Evolutionary conservation across 2,329 filamentous ascomycete species (phyloP).

Genomic region (Huntiella decipiens): DNA sequence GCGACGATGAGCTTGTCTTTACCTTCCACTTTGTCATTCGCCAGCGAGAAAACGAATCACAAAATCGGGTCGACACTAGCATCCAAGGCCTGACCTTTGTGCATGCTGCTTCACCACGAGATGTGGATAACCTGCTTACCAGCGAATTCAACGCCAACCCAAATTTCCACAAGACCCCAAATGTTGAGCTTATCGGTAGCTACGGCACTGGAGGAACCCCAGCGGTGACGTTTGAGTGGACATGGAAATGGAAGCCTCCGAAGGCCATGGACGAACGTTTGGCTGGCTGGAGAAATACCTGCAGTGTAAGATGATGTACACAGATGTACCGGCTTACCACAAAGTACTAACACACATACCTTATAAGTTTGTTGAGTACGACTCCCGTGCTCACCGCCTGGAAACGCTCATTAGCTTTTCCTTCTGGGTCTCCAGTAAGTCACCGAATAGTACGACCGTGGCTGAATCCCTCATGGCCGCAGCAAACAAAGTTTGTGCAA

Average conservation of each 20-base stretch:
- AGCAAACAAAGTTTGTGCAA: too few relatives aligned
- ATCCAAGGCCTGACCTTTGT: conserved; percentile 86
- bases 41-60: conserved; percentile 31
- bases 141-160: conserved; percentile 93
- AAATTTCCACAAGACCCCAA: conserved; percentile 91
- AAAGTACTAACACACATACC: neutral
- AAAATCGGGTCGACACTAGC: conserved; percentile 43
- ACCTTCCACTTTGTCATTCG: conserved; percentile 77
- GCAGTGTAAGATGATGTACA: conserved; percentile 44
- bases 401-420: conserved; percentile 82
- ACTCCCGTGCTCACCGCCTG: conserved; percentile 74
- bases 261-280: conserved; percentile 63
- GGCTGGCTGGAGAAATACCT: conserved; percentile 88
- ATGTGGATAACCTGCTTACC: conserved; percentile 85
- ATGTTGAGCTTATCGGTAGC: conserved; percentile 88
- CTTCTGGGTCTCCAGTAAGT: conserved; percentile 77
- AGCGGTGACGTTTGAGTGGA: conserved; percentile 81
- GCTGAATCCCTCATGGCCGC: too few relatives aligned
- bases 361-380: conserved; percentile 78
- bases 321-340: neutral
- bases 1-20: conserved; percentile 84
- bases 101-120: conserved; percentile 65
- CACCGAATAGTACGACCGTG: neutral
- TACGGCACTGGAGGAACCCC: conserved; percentile 67
- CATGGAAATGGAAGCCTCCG: conserved; percentile 92